phyloP scores from a whole-genome alignment of 352 stramenopile genomes.

The Phytophthora palmivora region DNA sequence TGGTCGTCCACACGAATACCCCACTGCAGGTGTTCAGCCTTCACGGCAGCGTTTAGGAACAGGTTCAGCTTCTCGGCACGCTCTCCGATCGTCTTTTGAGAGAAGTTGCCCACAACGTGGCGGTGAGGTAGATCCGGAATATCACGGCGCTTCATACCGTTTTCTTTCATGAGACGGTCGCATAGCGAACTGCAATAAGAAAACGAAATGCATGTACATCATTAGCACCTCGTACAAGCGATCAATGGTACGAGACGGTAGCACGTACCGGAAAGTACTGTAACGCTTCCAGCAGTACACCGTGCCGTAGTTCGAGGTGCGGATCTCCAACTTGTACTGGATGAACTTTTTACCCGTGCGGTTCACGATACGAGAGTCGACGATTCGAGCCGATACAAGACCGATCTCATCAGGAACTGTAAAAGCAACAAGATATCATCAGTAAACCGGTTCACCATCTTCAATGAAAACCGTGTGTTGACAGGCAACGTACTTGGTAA shows the following conservation, averaged over 20 bases:
- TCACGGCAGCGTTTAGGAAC: conserved; percentile 79
- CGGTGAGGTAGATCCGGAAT: conserved; percentile 87
- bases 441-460: conserved; percentile 26
- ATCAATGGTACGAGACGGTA: not conserved
- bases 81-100: conserved; percentile 80
- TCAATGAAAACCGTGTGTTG: conserved; percentile 12
- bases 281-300: conserved; percentile 91
- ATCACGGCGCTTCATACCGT: conserved; percentile 81
- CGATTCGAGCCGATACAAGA: conserved; percentile 82
- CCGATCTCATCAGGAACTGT: conserved; percentile 85
- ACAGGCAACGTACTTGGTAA: conserved; percentile 69
- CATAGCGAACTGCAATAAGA: conserved; percentile 64
- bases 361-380: conserved; percentile 87
- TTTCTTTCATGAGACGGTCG: conserved; percentile 87
- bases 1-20: conserved; percentile 89
- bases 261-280: conserved; percentile 83
- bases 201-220: not conserved
- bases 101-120: conserved; percentile 88
- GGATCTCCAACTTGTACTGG: conserved; percentile 91
- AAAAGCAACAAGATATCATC: conserved; percentile 13
- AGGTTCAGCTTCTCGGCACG: conserved; percentile 88
- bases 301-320: conserved; percentile 89
- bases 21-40: conserved; percentile 87
- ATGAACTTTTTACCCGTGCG: conserved; percentile 89
- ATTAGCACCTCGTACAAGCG: conserved; percentile 3